A percentile compares a stretch with the other conserved stretches of the same genome.
phyloP scores from a whole-genome alignment of 257 asterid genomes.

The Coffea eugenioides region DNA sequence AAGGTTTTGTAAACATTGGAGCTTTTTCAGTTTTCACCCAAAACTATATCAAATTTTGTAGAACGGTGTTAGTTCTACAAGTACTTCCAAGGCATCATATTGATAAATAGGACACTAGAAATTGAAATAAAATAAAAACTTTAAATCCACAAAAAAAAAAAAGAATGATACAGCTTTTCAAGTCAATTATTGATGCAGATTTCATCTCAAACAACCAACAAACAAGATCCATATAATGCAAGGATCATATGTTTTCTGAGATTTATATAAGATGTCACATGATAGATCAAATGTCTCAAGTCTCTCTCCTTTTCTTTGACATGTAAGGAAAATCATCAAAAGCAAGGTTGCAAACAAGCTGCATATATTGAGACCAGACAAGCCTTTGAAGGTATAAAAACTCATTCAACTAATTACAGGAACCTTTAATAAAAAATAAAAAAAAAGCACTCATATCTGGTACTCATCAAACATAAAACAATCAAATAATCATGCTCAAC shows the following conservation, averaged over 20 bases:
- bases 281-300: background rate
- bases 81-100: background rate
- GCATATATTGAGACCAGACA: background rate
- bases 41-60: background rate
- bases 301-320: background rate
- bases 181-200: background rate
- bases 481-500: background rate
- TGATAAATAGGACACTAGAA: background rate
- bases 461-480: background rate
- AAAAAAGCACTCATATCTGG: background rate
- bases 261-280: background rate
- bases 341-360: background rate
- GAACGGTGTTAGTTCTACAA: background rate
- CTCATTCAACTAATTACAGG: background rate
- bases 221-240: background rate
- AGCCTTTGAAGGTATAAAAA: background rate
- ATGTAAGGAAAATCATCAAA: background rate
- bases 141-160: background rate
- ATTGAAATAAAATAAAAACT: background rate
- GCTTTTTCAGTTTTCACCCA: background rate
- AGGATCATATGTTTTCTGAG: background rate
- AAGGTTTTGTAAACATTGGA: background rate
- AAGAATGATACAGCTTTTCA: background rate
- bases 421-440: background rate
- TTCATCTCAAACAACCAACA: background rate